phyloP scores from a whole-genome alignment of 768 basidiomycete genomes.

The Xerocomellus amylosporus region DNA sequence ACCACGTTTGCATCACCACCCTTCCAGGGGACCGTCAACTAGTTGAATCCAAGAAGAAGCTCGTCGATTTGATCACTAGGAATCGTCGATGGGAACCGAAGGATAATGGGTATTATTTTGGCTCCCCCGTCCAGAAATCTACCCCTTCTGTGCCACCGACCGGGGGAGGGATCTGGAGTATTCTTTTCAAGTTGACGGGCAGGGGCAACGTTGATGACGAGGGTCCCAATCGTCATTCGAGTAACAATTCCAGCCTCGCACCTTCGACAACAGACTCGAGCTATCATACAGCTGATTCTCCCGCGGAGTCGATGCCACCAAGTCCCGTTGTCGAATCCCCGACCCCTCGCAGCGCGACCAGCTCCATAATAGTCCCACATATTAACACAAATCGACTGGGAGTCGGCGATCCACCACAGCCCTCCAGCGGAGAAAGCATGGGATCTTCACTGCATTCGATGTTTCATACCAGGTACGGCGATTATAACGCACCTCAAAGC shows the following conservation, averaged over 20 bases:
- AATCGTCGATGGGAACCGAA: constrained; percentile 7
- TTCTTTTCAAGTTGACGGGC: neutral
- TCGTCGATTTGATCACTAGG: constrained; percentile 13
- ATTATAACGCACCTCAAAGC: neutral
- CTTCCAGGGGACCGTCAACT: constrained; percentile 6
- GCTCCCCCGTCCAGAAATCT: neutral
- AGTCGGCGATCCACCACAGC: neutral
- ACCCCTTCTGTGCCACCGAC: neutral
- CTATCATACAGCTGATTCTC: constrained; percentile 13
- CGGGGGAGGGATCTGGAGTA: neutral
- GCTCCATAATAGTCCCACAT: neutral
- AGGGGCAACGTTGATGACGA: neutral
- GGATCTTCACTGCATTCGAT: constrained; percentile 4
- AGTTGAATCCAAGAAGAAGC: constrained; percentile 14
- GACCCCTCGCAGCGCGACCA: neutral
- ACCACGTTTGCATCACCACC: constrained; percentile 38
- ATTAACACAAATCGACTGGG: neutral
- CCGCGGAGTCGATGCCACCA: constrained; percentile 1
- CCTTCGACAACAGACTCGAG: neutral
- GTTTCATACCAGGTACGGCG: constrained; percentile 6
- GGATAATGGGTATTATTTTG: constrained; percentile 10
- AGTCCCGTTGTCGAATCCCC: constrained; percentile 11
- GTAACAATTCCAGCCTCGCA: neutral
- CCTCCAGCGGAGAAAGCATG: neutral
- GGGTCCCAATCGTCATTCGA: neutral